Conservation (phyloP, 305 asterid species). For the Plantago coronopus region DNA sequence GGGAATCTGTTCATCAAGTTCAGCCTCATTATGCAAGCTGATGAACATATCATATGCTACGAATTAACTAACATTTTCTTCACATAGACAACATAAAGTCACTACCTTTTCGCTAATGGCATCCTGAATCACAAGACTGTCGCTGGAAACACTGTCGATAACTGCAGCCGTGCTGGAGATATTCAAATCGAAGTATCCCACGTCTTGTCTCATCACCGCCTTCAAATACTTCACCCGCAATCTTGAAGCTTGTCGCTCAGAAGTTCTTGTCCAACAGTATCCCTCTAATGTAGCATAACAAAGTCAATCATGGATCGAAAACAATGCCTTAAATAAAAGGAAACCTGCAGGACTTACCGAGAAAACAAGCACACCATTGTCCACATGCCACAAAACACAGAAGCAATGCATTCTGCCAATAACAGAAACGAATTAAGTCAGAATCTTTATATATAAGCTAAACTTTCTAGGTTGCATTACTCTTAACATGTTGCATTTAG, state of each 20-base stretch:
- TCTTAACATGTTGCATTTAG: neutral
- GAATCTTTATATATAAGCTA: neutral
- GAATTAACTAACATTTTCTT: neutral
- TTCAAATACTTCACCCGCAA: conserved; percentile 69
- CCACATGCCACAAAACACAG: conserved; percentile 77
- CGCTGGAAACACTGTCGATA: conserved; percentile 75
- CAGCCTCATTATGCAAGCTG: neutral
- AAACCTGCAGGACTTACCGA: conserved; percentile 27
- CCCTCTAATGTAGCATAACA: conserved; percentile 52
- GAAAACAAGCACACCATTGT: conserved; percentile 71
- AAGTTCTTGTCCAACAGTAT: conserved; percentile 95
- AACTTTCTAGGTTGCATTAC: neutral
- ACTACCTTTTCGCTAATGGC: conserved; percentile 82
- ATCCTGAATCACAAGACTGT: conserved; percentile 85
- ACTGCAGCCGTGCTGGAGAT: conserved; percentile 88
- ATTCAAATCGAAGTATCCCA: conserved; percentile 84
- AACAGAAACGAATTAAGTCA: neutral
- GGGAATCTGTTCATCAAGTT: conserved; percentile 49
- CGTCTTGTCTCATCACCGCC: conserved; percentile 93
- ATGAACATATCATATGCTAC: neutral
- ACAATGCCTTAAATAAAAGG: neutral
- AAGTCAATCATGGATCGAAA: neutral
- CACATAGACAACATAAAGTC: neutral
- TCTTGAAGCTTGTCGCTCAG: conserved; percentile 84
- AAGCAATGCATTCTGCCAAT: conserved; percentile 58